These are phyloP conservation scores for Plasmodium cynomolgi DNA, from an alignment of 169 alveolate species.

Conservation along the genomic window DNA sequence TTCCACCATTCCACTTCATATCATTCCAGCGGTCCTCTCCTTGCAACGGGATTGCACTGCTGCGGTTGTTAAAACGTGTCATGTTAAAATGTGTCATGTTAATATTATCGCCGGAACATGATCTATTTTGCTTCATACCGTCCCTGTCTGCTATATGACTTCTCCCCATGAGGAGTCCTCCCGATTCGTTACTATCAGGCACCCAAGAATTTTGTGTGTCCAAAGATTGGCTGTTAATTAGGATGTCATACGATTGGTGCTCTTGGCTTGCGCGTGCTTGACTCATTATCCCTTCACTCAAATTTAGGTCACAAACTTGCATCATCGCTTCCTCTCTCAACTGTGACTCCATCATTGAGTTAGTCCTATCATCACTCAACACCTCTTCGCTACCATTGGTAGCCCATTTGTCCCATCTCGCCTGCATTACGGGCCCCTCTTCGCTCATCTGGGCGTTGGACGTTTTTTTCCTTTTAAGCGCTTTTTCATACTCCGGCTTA, in stretches of 20 bases:
- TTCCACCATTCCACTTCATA: neutral
- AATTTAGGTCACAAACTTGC: neutral
- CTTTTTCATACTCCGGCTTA: neutral
- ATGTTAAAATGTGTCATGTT: neutral
- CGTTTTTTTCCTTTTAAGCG: conserved; percentile 16
- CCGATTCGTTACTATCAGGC: neutral
- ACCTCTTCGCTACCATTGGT: neutral
- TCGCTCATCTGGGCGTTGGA: neutral
- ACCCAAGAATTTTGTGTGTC: neutral
- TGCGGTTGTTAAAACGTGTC: neutral
- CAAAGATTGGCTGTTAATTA: neutral
- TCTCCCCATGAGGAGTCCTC: neutral
- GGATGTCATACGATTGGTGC: neutral
- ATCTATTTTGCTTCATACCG: neutral
- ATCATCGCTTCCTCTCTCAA: neutral
- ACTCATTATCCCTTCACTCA: neutral
- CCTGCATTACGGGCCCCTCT: neutral
- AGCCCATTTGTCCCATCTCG: neutral
- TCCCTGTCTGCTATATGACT: neutral
- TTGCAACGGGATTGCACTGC: neutral
- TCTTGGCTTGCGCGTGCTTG: neutral
- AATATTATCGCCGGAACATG: neutral
- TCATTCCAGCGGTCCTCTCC: neutral
- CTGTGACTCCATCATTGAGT: neutral
- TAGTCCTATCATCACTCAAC: neutral